Evolutionary conservation across 164 flowering plant species (phyloP), one percentile per base, ranked within the genome.

Genomic region (Chloranthus sessilifolius): DNA sequence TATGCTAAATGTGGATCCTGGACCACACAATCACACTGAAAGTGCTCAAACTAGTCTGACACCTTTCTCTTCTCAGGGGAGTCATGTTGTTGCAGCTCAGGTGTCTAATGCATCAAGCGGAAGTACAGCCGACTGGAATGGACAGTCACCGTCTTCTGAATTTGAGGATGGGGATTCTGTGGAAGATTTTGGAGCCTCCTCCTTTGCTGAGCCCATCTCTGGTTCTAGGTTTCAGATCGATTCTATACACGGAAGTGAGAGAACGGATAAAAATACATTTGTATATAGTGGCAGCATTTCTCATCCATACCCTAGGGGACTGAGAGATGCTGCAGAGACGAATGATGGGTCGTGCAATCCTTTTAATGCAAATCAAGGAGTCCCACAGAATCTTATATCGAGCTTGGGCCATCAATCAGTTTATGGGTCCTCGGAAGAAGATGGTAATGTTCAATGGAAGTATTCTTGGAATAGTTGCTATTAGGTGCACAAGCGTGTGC

Each of bases 101-200:
- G 41, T 67, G 22, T 71, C 76, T 30, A 60, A 56, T 68, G 69
- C 69, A 52, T 71, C 81, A 17, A 75, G 68, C 62, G 72, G 71
- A 37, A 74, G 61, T 52, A 69, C 61, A 36, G 69, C 56, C 16
- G 55, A 71, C 22, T 66, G 75, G 71, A 65, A 58, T 62, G 75
- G 77, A 16, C 66, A 62, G 35, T 41, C 71, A 24, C 46, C 62
- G 12, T 67, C 75, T 33, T 61, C 82, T 28, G 76, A 71, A 50
- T 53, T 49, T 47, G 84, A 69, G 21, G 79, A 71, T 58, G 72
- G 62, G 49, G 77, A 74, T 44, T 69, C 80, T 26, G 57, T 63
- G 38, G 66, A 62, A 43, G 63, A 64, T 52, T 55, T 53, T 4
- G 67, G 65, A 40, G 50, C 53, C 45, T 52, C 68, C 42, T 59